Conservation (phyloP, 228 moss, liverwort and hornwort genomes). For the Sphagnum magellanicum region DNA sequence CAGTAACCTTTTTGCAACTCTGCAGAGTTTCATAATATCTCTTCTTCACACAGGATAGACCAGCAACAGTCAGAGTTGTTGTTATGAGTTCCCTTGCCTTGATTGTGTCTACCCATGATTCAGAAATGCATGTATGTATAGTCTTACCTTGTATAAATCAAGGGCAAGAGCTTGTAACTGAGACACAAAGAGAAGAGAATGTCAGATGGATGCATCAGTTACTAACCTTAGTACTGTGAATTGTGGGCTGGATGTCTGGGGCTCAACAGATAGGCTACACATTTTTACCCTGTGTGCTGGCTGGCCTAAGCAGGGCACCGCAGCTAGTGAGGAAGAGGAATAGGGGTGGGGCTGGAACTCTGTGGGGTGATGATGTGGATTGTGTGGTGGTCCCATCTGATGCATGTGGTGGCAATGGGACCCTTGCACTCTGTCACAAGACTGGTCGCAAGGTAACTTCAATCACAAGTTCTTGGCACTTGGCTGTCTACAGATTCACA, state of each 20-base stretch:
- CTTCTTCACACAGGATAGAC: too few species aligned
- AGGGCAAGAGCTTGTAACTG: too few species aligned
- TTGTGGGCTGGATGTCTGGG: neutral
- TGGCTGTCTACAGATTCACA: too few species aligned
- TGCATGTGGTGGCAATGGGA: slow-evolving; percentile 81
- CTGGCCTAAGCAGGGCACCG: slow-evolving; percentile 81
- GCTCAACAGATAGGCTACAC: slow-evolving; percentile 76
- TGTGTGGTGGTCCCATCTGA: slow-evolving; percentile 81
- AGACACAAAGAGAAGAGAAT: too few species aligned
- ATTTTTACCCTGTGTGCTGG: slow-evolving; percentile 84
- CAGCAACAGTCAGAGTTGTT: too few species aligned
- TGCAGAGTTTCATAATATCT: too few species aligned
- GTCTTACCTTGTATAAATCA: too few species aligned
- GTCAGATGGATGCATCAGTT: too few species aligned
- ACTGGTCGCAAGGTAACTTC: slow-evolving; percentile 49
- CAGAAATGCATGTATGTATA: too few species aligned
- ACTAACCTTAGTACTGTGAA: neutral
- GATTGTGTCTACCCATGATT: too few species aligned
- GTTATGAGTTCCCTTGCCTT: too few species aligned
- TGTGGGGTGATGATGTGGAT: slow-evolving; percentile 84
- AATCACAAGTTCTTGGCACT: neutral
- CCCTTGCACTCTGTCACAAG: slow-evolving; percentile 61
- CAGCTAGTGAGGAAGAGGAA: slow-evolving; percentile 57
- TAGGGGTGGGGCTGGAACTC: slow-evolving; percentile 26
- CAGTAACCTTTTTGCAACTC: too few species aligned